Evolutionary conservation across 257 asterid species (phyloP), one percentile per base, ranked within the genome.

Genomic region (Primulina huaijiensis): DNA sequence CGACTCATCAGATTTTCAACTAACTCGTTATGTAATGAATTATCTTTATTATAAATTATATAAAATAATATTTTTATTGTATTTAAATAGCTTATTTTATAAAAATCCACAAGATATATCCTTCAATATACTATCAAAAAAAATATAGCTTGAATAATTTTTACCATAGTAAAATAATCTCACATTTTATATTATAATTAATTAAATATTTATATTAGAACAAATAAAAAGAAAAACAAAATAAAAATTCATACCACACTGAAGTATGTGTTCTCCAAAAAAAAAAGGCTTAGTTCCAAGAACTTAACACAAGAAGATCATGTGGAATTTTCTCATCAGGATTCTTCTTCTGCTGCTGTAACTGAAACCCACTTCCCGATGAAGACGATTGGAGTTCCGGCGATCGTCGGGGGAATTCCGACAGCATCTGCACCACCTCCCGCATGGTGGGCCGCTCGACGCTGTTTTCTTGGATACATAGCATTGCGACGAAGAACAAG

Each of bases 361-460:
- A 6, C 31, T 14, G 53, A 53, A 21, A 29, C 33, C 60, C 35
- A 34, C 27, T 70, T 17, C 11, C 76, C 25, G 92, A 79, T 11
- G 95, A 81, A 2, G 89, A 73, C 0, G 88, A 70, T 29, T 62
- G 79, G 10, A 64, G 66, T 38, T 86, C 86, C 0, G 81, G 83
- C 9, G 85, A 78, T 16, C 81, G 86, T 20, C 84, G 88, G 1
- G 95, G 92, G 59, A 77, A 87, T 70, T 92, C 97, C 2, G 95
- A 89, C 17, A 92, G 76, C 97, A 92, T 92, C 76, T 92, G 96
- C 79, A 90, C 95, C 37, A 92, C 98, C 77, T 86, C 95, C 25
- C 98, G 79, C 98, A 90, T 88, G 43, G 92, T 84, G 37, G 98
- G 98, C 25, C 98, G 81, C 70, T 92, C 95, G 60, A 92, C 84